Evolutionary conservation across 2,329 filamentous ascomycete genomes (phyloP).

Genomic region (Fusarium palustre): DNA sequence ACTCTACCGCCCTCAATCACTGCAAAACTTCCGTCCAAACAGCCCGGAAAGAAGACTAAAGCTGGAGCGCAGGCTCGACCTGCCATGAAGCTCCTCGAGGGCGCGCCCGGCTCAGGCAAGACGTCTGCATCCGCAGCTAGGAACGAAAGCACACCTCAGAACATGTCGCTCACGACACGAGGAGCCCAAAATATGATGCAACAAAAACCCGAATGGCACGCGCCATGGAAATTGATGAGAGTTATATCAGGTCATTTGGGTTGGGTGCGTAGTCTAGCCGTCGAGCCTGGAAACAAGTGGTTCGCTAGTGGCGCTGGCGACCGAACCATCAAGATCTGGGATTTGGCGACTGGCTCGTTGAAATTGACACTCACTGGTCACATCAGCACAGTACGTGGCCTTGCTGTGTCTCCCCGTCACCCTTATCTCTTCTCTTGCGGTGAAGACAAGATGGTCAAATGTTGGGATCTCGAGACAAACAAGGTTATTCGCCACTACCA

Average conservation of each 20-base stretch:
- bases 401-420: conserved; percentile 92
- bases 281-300: conserved; percentile 97
- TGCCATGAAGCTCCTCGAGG: conserved; percentile 56
- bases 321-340: conserved; percentile 98
- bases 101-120: conserved; percentile 52
- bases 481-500: conserved; percentile 99
- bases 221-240: conserved; percentile 97
- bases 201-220: conserved; percentile 91
- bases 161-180: conserved; percentile 50
- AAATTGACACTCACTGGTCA: conserved; percentile 91
- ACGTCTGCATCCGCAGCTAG: conserved; percentile 41
- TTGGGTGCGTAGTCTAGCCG: conserved; percentile 89
- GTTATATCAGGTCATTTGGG: conserved; percentile 97
- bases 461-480: conserved; percentile 99
- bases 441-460: conserved; percentile 99
- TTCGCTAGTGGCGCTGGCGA: conserved; percentile 97
- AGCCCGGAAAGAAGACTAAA: conserved; percentile 58
- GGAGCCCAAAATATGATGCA: conserved; percentile 50
- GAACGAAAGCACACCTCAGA: conserved; percentile 42
- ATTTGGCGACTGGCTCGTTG: conserved; percentile 87
- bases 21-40: conserved; percentile 75
- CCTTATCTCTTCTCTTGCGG: conserved; percentile 98
- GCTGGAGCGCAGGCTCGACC: conserved; percentile 56
- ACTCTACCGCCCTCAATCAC: conserved; percentile 82
- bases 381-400: conserved; percentile 90